Percentiles rank a stretch among this genome's conserved stretches.
phyloP scores from a whole-genome alignment of 495 filamentous ascomycete species.

The Thozetella sp. region DNA sequence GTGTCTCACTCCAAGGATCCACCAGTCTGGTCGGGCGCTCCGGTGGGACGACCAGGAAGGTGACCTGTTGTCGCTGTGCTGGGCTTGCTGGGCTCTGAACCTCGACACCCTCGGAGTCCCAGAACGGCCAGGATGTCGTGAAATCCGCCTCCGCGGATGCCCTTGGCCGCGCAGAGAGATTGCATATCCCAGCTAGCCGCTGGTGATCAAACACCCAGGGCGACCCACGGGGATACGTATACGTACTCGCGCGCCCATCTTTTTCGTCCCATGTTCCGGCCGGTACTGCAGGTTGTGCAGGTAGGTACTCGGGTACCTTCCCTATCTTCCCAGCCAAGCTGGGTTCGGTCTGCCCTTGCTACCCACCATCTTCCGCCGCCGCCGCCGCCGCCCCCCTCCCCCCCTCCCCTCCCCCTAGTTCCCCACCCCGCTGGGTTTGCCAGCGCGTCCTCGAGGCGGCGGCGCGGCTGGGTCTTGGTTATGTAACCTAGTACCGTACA shows the following conservation, averaged over 20 bases:
- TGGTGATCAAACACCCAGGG: not conserved
- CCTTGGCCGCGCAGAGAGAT: not conserved
- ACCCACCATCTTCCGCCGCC: not conserved
- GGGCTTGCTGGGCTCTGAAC: no score
- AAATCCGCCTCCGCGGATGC: no score
- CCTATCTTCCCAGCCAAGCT: not conserved
- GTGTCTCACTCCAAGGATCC: slow-evolving; percentile 3
- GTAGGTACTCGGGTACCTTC: not conserved
- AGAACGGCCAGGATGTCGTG: not conserved
- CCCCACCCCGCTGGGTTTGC: not conserved
- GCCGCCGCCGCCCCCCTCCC: not conserved
- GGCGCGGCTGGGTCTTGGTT: no score
- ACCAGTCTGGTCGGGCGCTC: slow-evolving; percentile 1
- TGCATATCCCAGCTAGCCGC: not conserved
- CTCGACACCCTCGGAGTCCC: not conserved
- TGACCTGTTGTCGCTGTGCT: not conserved
- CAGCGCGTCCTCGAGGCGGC: not conserved
- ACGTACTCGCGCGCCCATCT: not conserved
- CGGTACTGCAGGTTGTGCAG: no score
- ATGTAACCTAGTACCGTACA: no score
- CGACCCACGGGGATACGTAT: not conserved
- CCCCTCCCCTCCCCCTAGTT: not conserved
- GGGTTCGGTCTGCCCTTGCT: not conserved
- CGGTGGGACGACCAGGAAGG: not conserved
- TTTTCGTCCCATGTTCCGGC: not conserved